phyloP scores from a whole-genome alignment of 495 filamentous ascomycete species.

The Schizothecium vesticola region DNA sequence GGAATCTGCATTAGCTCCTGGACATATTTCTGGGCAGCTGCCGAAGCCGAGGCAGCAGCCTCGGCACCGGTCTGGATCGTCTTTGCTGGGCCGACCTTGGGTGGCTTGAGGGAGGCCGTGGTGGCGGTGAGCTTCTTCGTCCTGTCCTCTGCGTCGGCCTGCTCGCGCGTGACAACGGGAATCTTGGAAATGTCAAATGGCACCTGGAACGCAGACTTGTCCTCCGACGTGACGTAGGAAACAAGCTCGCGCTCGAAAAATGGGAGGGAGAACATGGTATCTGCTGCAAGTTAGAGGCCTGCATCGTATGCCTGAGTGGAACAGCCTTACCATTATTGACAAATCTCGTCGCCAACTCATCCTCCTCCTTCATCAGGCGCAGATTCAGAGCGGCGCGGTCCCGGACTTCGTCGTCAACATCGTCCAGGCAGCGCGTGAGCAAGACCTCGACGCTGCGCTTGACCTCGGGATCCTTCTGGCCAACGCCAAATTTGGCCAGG shows the following conservation, averaged over 20 bases:
- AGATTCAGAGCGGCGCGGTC: conserved; percentile 93
- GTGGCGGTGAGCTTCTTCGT: conserved; percentile 92
- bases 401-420: conserved; percentile 95
- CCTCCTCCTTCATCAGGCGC: conserved; percentile 78
- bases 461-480: conserved; percentile 92
- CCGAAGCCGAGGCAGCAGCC: conserved; percentile 62
- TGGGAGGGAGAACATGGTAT: conserved; percentile 87
- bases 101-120: conserved; percentile 91
- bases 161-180: conserved; percentile 91
- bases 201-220: conserved; percentile 72
- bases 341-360: conserved; percentile 76
- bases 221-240: conserved; percentile 91
- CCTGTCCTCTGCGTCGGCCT: conserved; percentile 93
- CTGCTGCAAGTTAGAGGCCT: conserved; percentile 40
- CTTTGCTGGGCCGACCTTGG: conserved; percentile 78
- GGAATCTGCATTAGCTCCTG: conserved; percentile 82
- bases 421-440: conserved; percentile 88
- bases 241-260: conserved; percentile 96
- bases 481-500: conserved; percentile 93
- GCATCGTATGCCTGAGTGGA: conserved; percentile 13
- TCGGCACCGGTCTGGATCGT: conserved; percentile 64
- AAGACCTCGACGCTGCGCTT: conserved; percentile 92
- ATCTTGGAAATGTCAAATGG: conserved; percentile 89
- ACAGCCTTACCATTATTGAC: conserved; percentile 75
- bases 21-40: conserved; percentile 79